Evolutionary conservation across 257 asterid species (phyloP).

Genomic region (Salvia rosmarinus): DNA sequence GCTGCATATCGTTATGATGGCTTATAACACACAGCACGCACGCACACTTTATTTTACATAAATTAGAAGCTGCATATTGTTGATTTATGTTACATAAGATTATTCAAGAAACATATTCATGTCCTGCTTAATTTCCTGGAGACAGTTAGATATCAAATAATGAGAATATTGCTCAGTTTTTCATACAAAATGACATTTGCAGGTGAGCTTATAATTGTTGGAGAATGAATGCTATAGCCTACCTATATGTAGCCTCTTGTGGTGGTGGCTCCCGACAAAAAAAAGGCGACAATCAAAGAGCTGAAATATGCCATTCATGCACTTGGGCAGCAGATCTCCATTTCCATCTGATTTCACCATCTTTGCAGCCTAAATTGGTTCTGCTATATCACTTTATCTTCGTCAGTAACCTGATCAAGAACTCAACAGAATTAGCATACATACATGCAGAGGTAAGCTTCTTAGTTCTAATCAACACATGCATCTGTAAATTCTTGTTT

Average conservation of each 20-base stretch:
- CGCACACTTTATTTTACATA: neutral
- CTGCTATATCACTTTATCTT: slow-evolving; percentile 15
- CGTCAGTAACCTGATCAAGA: slow-evolving; percentile 32
- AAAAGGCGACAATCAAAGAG: slow-evolving; percentile 65
- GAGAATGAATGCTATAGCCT: slow-evolving; percentile 11
- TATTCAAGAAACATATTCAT: neutral
- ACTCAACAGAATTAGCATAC: slow-evolving; percentile 12
- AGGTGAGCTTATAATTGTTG: neutral
- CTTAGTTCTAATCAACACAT: neutral
- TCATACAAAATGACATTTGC: neutral
- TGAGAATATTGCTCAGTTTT: neutral
- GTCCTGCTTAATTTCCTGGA: no score
- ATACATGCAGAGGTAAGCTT: slow-evolving; percentile 1
- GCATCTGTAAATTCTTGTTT: neutral
- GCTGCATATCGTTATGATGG: neutral
- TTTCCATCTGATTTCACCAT: slow-evolving; percentile 45
- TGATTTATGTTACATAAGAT: no score
- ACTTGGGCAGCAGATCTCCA: slow-evolving; percentile 53
- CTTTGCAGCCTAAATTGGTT: slow-evolving; percentile 32
- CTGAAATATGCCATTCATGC: slow-evolving; percentile 78
- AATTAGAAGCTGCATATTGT: no score
- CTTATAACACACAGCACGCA: neutral
- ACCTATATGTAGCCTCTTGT: slow-evolving; percentile 68
- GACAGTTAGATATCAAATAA: neutral
- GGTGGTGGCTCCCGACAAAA: slow-evolving; percentile 51